Percentiles rank a stretch among this genome's conserved stretches.
These are phyloP conservation scores for Neurospora sp. DNA, from an alignment of 495 filamentous ascomycete species.

Conservation along the genomic window DNA sequence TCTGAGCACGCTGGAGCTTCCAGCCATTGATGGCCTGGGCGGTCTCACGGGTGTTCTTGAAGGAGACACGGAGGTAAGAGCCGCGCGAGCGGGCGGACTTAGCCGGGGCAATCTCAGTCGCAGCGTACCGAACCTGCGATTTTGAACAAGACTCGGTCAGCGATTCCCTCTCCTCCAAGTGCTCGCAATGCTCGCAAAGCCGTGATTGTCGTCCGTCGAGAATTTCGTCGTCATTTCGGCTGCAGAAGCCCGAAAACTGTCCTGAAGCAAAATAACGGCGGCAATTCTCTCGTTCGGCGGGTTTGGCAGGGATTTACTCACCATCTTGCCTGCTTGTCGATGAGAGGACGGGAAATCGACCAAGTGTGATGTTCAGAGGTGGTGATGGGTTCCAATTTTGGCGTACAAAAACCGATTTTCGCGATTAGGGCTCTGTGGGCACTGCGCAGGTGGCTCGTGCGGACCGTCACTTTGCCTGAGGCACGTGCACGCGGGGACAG, in stretches of 20 bases:
- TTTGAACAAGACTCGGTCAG: constrained; percentile 28
- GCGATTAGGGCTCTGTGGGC: constrained; percentile 31
- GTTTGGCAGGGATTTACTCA: constrained; percentile 17
- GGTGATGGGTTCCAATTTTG: constrained; percentile 25
- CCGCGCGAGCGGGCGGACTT: constrained; percentile 97
- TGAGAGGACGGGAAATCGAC: constrained; percentile 24
- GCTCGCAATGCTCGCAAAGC: background rate
- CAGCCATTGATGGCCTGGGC: constrained; percentile 98
- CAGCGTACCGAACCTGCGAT: constrained; percentile 91
- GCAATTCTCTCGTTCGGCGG: background rate
- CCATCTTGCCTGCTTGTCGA: constrained; percentile 32
- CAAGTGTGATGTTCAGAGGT: constrained; percentile 19
- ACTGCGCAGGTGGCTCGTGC: constrained; percentile 18
- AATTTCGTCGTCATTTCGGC: background rate
- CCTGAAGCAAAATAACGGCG: background rate
- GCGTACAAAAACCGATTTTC: constrained; percentile 24
- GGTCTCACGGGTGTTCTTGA: constrained; percentile 99
- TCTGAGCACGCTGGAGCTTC: constrained; percentile 90
- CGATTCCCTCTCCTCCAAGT: constrained; percentile 1
- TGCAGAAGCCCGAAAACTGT: background rate
- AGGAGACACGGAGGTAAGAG: constrained; percentile 95
- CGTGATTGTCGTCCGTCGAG: background rate
- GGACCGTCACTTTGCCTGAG: constrained; percentile 11
- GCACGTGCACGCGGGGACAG: background rate
- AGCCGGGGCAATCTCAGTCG: constrained; percentile 70